Base-by-base conservation (phyloP, 2,329 filamentous ascomycete genomes). In the Colletotrichum plurivorum region DNA sequence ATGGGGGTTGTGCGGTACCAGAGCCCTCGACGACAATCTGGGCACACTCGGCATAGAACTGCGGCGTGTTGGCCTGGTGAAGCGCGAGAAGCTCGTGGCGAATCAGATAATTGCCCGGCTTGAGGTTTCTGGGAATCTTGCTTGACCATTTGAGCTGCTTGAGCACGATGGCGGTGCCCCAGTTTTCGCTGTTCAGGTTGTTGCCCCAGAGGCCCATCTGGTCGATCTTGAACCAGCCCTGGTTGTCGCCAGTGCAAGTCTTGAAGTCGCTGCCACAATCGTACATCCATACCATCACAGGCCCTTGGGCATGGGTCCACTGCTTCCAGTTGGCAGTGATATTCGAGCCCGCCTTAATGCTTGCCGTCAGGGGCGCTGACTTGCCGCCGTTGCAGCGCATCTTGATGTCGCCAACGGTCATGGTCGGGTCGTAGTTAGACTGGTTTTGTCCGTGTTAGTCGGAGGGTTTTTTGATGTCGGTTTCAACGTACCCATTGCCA, bases 201-300 rank as follows among this genome's bases (percentile, higher is more conserved):
- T 80, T 77, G 5, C 82, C 84, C 43, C 80, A 82, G 66, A 87
- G 78, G 43, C 85, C 87, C 75, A 82, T 81, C 74, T 89, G 81
- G 73, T 87, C 85, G 71, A 89, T 87, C 81, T 89, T 89, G 83
- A 89, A 89, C 87, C 87, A 89, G 61, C 81, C 80, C 73, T 84
- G 81, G 36, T 83, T 82, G 56, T 83, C 84, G 45, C 87, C 87
- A 69, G 86, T 82, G 74, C 86, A 88, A 43, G 80, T 76, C 13
- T 76, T 77, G 76, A 87, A 87, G 57, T 80, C 82, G 43, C 81
- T 79, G 3, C 83, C 75, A 65, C 81, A 81, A 75, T 82, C 75
- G 80, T 85, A 86, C 75, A 86, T 75, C 84, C 84, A 89, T 2
- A 89, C 87, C 82, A 89, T 86, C 48, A 89, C 85, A 16, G 87